phyloP scores from a whole-genome alignment of 306 rosid species.

The Citrullus mucosospermus region DNA sequence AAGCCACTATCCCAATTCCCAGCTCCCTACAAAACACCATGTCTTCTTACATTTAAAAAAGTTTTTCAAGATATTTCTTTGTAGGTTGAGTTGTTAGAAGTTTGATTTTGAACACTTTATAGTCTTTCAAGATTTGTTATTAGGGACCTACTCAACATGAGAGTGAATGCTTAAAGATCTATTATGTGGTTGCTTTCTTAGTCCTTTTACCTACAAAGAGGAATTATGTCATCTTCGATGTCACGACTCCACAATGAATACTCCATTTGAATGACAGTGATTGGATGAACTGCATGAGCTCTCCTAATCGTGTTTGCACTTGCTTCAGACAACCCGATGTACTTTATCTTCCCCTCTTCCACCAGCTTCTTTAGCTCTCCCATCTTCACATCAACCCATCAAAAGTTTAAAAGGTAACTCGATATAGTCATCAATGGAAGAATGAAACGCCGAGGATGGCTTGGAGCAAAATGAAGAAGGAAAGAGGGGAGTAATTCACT shows the following conservation, averaged over 20 bases:
- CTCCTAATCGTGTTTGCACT: constrained; percentile 61
- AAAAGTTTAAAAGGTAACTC: not conserved
- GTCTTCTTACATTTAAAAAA: not conserved
- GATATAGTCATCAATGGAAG: not conserved
- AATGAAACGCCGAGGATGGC: not conserved
- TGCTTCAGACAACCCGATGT: constrained; percentile 65
- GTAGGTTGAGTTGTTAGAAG: not conserved
- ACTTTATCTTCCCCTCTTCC: constrained; percentile 60
- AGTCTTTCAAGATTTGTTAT: no score
- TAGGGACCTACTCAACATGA: not conserved
- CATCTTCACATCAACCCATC: constrained; percentile 19
- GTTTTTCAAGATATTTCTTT: not conserved
- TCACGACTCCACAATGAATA: constrained; percentile 77
- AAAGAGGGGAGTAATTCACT: not conserved
- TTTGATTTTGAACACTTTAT: not conserved
- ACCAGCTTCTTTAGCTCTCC: constrained; percentile 69
- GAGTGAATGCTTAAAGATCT: not conserved
- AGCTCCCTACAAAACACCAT: constrained; percentile 35
- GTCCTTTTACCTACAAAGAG: constrained; percentile 52
- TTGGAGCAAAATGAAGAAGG: not conserved
- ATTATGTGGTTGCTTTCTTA: not conserved
- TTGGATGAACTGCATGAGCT: constrained; percentile 72
- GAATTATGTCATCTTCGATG: constrained; percentile 50
- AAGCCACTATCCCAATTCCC: constrained; percentile 70
- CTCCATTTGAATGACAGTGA: constrained; percentile 65